These are phyloP conservation scores for Niveomyces coronatus DNA, from an alignment of 2,329 filamentous ascomycete genomes.

Conservation along the genomic window DNA sequence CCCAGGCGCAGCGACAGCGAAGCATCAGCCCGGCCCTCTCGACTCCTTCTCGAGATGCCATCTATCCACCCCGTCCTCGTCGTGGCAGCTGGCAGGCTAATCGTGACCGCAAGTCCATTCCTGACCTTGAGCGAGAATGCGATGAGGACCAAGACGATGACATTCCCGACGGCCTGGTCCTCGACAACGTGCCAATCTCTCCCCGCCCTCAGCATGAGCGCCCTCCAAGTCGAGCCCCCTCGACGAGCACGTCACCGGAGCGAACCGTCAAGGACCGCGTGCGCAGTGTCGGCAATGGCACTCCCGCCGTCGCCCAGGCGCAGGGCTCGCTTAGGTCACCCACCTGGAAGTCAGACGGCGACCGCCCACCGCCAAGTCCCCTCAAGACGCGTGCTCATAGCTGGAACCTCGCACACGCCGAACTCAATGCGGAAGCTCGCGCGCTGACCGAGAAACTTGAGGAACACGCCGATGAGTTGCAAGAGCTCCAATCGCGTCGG, in stretches of 20 bases:
- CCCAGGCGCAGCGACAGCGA: slow-evolving; percentile 31
- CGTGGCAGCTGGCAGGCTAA: slow-evolving; percentile 65
- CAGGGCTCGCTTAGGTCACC: slow-evolving; percentile 51
- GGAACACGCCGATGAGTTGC: slow-evolving; percentile 58
- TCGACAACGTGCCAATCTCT: slow-evolving; percentile 76
- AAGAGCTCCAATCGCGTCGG: slow-evolving; percentile 25
- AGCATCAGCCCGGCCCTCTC: slow-evolving; percentile 42
- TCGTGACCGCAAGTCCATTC: slow-evolving; percentile 52
- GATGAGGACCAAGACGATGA: slow-evolving; percentile 68
- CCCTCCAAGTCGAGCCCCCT: slow-evolving; percentile 40
- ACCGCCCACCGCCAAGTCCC: slow-evolving; percentile 28
- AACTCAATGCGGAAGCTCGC: slow-evolving; percentile 62
- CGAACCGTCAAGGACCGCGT: slow-evolving; percentile 39
- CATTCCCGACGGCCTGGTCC: slow-evolving; percentile 66
- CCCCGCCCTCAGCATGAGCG: slow-evolving; percentile 53
- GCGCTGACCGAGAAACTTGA: slow-evolving; percentile 72
- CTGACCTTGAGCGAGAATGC: slow-evolving; percentile 66
- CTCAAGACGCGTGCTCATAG: slow-evolving; percentile 53
- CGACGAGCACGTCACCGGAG: slow-evolving; percentile 44
- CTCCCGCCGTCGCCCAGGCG: slow-evolving; percentile 47
- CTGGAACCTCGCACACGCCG: slow-evolving; percentile 61
- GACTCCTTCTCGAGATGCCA: slow-evolving; percentile 33
- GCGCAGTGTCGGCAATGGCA: slow-evolving; percentile 53
- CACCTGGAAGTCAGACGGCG: slow-evolving; percentile 38
- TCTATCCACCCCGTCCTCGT: slow-evolving; percentile 27